phyloP scores from a whole-genome alignment of 768 basidiomycete genomes.

The Collybia nuda region DNA sequence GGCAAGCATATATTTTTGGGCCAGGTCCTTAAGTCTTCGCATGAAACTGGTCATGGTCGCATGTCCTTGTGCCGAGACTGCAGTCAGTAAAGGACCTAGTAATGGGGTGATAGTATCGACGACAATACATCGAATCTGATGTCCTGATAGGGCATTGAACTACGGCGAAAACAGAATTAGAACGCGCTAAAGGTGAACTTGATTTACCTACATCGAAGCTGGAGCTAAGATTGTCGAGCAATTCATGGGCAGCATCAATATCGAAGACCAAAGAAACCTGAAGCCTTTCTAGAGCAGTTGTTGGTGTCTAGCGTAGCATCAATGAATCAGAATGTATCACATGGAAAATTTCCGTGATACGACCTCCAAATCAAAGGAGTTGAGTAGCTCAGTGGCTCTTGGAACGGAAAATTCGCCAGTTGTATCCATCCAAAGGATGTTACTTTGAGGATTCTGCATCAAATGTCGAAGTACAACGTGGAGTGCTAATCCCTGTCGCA shows the following conservation, averaged over 20 bases:
- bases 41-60: slow-evolving; percentile 73
- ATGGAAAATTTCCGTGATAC: background rate
- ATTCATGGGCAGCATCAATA: slow-evolving; percentile 48
- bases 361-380: slow-evolving; percentile 24
- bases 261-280: slow-evolving; percentile 60
- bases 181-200: slow-evolving; percentile 13
- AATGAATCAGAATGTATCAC: slow-evolving; percentile 4
- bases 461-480: slow-evolving; percentile 61
- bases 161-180: background rate
- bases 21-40: slow-evolving; percentile 54
- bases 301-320: slow-evolving; percentile 19
- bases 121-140: slow-evolving; percentile 47
- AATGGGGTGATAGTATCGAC: slow-evolving; percentile 68
- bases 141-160: slow-evolving; percentile 9
- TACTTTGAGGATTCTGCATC: slow-evolving; percentile 27
- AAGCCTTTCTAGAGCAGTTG: slow-evolving; percentile 49
- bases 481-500: slow-evolving; percentile 56
- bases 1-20: slow-evolving; percentile 41
- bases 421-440: slow-evolving; percentile 71
- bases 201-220: slow-evolving; percentile 13
- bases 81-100: slow-evolving; percentile 61
- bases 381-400: slow-evolving; percentile 38
- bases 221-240: slow-evolving; percentile 44
- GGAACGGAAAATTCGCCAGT: slow-evolving; percentile 64
- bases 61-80: slow-evolving; percentile 72